Evolutionary conservation across 129 eudicot species (phyloP).

Genomic region (Apium graveolens): DNA sequence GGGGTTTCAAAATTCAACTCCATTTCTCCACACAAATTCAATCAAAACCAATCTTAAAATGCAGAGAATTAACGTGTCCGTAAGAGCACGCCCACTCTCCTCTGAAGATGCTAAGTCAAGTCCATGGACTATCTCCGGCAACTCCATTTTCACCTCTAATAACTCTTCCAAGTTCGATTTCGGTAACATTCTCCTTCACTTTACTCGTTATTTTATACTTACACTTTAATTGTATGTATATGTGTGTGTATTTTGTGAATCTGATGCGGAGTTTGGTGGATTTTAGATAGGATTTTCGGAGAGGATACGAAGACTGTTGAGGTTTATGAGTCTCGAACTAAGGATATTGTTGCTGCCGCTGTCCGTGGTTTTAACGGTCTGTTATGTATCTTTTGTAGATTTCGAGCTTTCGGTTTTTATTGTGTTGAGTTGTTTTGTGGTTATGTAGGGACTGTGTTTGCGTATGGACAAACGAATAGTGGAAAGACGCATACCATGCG

Average conservation of each 20-base stretch:
- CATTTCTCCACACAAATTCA: too few relatives aligned
- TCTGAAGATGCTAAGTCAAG: conserved; percentile 68
- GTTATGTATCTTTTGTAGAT: background rate
- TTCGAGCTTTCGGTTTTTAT: background rate
- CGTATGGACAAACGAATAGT: conserved; percentile 97
- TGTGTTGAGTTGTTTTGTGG: background rate
- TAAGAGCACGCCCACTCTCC: conserved; percentile 77
- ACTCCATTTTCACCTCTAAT: conserved; percentile 54
- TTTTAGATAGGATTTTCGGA: conserved; percentile 54
- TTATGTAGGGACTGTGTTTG: conserved; percentile 85
- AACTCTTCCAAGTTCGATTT: conserved; percentile 69
- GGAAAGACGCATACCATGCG: conserved; percentile 99
- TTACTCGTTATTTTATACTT: too few relatives aligned
- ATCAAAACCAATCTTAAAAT: conserved; percentile 8
- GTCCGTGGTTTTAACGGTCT: conserved; percentile 87
- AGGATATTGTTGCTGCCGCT: conserved; percentile 80
- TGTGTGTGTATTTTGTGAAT: background rate
- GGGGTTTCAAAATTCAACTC: background rate
- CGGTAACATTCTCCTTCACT: too few relatives aligned
- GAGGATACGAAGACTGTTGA: conserved; percentile 70
- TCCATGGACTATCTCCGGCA: conserved; percentile 81
- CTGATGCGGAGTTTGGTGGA: background rate
- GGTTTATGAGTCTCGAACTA: conserved; percentile 66
- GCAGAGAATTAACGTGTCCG: conserved; percentile 88
- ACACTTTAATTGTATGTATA: background rate